A percentile compares a stretch with the other conserved stretches of the same genome.
These are phyloP conservation scores for Rhynchosporium agropyri DNA, from an alignment of 2,329 filamentous ascomycete genomes.

Conservation along the genomic window DNA sequence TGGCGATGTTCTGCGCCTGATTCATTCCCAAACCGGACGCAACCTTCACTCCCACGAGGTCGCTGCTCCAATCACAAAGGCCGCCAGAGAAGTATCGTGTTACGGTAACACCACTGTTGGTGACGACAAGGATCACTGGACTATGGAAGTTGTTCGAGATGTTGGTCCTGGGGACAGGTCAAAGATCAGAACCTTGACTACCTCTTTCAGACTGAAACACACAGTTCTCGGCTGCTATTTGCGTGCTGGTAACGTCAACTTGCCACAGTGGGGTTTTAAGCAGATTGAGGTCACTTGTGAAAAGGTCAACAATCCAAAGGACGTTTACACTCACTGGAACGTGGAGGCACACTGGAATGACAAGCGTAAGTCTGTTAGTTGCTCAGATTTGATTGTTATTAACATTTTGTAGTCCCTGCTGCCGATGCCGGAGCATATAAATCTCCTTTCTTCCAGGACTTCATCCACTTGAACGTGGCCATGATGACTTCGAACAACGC, in stretches of 20 bases:
- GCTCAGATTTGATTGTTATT: constrained; percentile 37
- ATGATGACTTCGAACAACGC: constrained; percentile 99
- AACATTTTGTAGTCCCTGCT: constrained; percentile 68
- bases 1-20: constrained; percentile 77
- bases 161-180: constrained; percentile 76
- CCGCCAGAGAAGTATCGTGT: constrained; percentile 88
- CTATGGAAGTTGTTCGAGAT: constrained; percentile 87
- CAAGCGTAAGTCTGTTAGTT: constrained; percentile 65
- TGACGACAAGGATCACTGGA: constrained; percentile 98
- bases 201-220: constrained; percentile 87
- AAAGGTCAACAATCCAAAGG: constrained; percentile 88
- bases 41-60: constrained; percentile 96
- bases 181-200: constrained; percentile 87
- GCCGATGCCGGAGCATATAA: constrained; percentile 90
- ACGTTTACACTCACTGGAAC: constrained; percentile 98
- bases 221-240: constrained; percentile 86
- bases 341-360: constrained; percentile 95
- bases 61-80: constrained; percentile 84
- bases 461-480: constrained; percentile 95
- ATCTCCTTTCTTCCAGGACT: constrained; percentile 96
- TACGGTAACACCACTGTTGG: constrained; percentile 96
- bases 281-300: constrained; percentile 97
- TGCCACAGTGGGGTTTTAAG: constrained; percentile 99
- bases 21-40: constrained; percentile 93
- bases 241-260: constrained; percentile 90